Evolutionary conservation across 2,329 filamentous ascomycete species (phyloP), one percentile per base, ranked within the genome.

Genomic region (Nemania abortiva): DNA sequence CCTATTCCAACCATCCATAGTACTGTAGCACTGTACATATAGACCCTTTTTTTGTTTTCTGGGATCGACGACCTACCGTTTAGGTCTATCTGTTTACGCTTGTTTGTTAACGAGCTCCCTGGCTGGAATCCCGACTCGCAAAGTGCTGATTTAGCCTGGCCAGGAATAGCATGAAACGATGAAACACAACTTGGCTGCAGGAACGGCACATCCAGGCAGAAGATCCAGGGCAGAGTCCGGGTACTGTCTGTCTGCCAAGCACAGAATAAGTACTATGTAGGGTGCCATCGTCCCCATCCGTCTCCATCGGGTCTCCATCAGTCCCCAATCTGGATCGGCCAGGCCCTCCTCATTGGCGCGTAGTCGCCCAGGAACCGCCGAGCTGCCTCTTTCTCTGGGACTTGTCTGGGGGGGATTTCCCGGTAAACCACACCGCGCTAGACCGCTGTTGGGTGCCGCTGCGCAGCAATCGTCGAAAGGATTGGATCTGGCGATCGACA

Each of bases 101-200:
- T 50, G 47, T 24, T 53, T 37, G 27, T 10, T 49, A 49, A 22
- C 67, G 39, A 63, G 49, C 22, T 24, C 53, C 56, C 27, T 54
- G 24, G 24, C 20, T 2, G 22, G 24, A 15, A 53, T 20, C 56
- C 58, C 37, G 57, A 57, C 27, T 69, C 52, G 11, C 39, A 63
- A 63, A 55, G 49, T 55, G 39, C 56, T 37, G 24, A 55, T 34
- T 68, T 65, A 63, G 55, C 68, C 64, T 37, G 64, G 65, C 67
- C 70, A 61, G 65, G 70, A 60, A 61, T 70, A 68, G 57, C 54
- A 62, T 70, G 70, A 71, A 71, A 71, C 70, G 13, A 29, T 27
- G 9, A 15, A 42, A 15, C 39, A 42, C 34, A n/a, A 42, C 56
- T 45, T 60, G 52, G 52, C 65, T 64, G 66, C 61, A 67, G 66